Base-by-base conservation (phyloP, 2,329 filamentous ascomycete species). In the Fonsecaea pedrosoi region DNA sequence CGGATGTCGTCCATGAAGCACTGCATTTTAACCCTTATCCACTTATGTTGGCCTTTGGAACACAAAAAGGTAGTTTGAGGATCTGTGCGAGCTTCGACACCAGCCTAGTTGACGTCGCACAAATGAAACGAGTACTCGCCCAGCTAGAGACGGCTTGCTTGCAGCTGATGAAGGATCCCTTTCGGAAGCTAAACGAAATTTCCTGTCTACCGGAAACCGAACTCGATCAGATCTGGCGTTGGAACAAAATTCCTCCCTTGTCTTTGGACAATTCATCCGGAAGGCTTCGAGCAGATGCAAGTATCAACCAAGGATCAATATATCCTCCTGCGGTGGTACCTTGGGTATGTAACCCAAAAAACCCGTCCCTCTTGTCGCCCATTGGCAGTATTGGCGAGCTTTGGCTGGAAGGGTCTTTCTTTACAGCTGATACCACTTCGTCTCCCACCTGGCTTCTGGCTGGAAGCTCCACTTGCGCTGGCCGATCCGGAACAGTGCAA, bases 11-110 rank as follows among this genome's bases (percentile, higher is more conserved):
- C 0, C 82, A 85, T 54, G 87, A 89, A 70, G 87, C 86, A 0
- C 80, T 89, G 57, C 79, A 82, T 65, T 82, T 82, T 72, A 83
- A 82, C 61, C 78, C 82, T 0, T 84, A 84, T 66, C 79, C 82
- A 4, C 75, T 84, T 1, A 85, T 84, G 83, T 67, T 84, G 25
- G 82, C 76, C 2, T 83, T 77, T 70, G 80, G 80, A 4, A 78
- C 83, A 5, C 74, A 75, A 25, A 80, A 79, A 65, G 77, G 82
- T 68, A 83, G 85, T 1, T 86, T 90, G 73, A 76, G 84, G 15
- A 79, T 89, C 65, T 87, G 87, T 78, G 87, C 87, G 0, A 88
- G 87, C 71, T 89, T 89, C 71, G 87, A 90, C 72, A 87, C 86
- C 25, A 83, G 84, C n/a, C 82, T 84, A 0, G 83, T 90, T 18